Evolutionary conservation across 2,329 filamentous ascomycete genomes (phyloP).

Genomic region (Amauroascus niger): DNA sequence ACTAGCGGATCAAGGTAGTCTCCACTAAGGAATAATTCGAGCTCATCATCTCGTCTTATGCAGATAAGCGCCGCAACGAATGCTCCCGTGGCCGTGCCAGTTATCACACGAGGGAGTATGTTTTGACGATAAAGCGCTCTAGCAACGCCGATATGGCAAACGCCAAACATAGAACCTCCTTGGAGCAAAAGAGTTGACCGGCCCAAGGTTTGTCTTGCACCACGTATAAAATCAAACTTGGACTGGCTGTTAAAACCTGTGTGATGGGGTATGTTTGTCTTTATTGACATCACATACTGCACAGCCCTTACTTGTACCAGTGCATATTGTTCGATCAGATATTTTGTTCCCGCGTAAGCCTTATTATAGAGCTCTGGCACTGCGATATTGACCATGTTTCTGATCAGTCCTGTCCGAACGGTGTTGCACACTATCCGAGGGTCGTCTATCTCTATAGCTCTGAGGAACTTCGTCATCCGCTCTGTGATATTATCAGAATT

Average conservation of each 20-base stretch:
- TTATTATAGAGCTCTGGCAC: conserved; percentile 71
- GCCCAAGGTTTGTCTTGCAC: conserved; percentile 80
- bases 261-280: conserved; percentile 45
- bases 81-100: conserved; percentile 81
- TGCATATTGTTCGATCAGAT: conserved; percentile 84
- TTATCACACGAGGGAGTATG: conserved; percentile 78
- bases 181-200: conserved; percentile 77
- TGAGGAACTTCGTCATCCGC: conserved; percentile 61
- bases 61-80: conserved; percentile 81
- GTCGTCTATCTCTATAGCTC: conserved; percentile 59
- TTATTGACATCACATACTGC: conserved; percentile 61
- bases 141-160: conserved; percentile 83
- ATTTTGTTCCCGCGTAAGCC: conserved; percentile 79
- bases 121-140: conserved; percentile 75
- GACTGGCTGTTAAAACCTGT: conserved; percentile 57
- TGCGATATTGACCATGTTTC: conserved; percentile 87
- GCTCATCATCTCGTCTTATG: conserved; percentile 75
- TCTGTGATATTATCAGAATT: conserved; percentile 77
- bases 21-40: conserved; percentile 65
- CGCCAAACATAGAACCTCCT: conserved; percentile 80
- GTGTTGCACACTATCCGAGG: conserved; percentile 67
- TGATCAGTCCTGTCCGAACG: conserved; percentile 63
- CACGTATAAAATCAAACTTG: conserved; percentile 77
- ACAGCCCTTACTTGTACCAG: conserved; percentile 73
- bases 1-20: conserved; percentile 74